Evolutionary conservation across 2,329 filamentous ascomycete species (phyloP).

Genomic region (Colletotrichum sojae): DNA sequence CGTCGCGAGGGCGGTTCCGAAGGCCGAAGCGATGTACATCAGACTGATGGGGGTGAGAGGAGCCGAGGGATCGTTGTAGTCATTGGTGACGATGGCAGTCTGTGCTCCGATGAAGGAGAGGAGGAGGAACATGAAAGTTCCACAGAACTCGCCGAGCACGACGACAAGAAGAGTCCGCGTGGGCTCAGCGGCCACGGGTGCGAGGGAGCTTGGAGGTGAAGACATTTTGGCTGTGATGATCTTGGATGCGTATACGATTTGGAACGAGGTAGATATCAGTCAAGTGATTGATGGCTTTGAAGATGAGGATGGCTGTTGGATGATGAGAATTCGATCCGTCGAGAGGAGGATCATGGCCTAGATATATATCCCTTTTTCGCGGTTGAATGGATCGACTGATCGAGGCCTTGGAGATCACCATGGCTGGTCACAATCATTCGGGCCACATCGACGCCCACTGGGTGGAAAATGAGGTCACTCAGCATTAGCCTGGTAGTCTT

Average conservation of each 20-base stretch:
- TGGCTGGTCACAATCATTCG: too few species aligned
- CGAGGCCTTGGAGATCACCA: too few species aligned
- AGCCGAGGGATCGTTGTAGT: slow-evolving; percentile 32
- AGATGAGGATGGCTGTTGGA: too few species aligned
- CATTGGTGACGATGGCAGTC: slow-evolving; percentile 54
- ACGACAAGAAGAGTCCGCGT: slow-evolving; percentile 55
- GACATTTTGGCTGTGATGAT: not conserved
- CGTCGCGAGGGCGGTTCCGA: slow-evolving; percentile 64
- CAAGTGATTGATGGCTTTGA: too few species aligned
- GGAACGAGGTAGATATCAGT: not conserved
- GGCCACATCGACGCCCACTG: too few species aligned
- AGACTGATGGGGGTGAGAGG: slow-evolving; percentile 47
- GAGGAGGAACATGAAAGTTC: slow-evolving; percentile 68
- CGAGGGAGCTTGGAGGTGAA: not conserved
- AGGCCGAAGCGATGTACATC: slow-evolving; percentile 61
- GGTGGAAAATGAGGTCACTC: too few species aligned
- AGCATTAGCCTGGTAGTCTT: too few species aligned
- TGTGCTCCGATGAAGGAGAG: slow-evolving; percentile 57
- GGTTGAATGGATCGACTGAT: too few species aligned
- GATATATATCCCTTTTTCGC: too few species aligned
- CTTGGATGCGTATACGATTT: not conserved
- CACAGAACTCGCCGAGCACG: slow-evolving; percentile 64
- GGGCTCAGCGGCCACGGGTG: slow-evolving; percentile 1
- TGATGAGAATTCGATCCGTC: too few species aligned
- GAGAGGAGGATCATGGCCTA: too few species aligned